Conservation (phyloP, 805 yeast genomes). For the Babjeviella inositovora region DNA sequence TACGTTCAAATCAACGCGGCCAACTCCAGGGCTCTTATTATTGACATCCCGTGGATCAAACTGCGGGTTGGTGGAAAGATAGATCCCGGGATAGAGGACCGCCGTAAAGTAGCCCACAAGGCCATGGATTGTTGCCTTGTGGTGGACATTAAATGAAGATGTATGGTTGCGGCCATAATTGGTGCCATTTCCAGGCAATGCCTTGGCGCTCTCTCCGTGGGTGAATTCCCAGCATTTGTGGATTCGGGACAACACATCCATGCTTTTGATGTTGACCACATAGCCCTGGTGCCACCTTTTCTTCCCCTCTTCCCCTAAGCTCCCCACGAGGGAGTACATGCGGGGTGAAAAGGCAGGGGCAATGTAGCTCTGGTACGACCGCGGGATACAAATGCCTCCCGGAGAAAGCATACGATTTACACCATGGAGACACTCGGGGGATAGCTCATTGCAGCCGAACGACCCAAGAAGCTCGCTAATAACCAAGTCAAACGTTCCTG, state of each 20-base stretch:
- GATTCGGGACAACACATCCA: too few species aligned
- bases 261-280: too few species aligned
- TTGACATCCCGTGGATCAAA: too few species aligned
- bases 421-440: slow-evolving; percentile 62
- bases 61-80: slow-evolving; percentile 35
- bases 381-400: slow-evolving; percentile 46
- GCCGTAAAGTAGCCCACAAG: slow-evolving; percentile 66
- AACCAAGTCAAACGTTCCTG: slow-evolving; percentile 40
- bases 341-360: slow-evolving; percentile 56
- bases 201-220: too few species aligned
- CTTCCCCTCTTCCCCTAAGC: too few species aligned
- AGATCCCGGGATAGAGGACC: slow-evolving; percentile 40
- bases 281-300: too few species aligned
- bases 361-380: slow-evolving; percentile 36
- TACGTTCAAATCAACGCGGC: too few species aligned
- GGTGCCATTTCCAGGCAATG: too few species aligned
- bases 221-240: too few species aligned
- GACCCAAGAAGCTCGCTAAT: slow-evolving; percentile 80
- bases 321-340: too few species aligned
- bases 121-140: slow-evolving; percentile 51
- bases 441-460: slow-evolving; percentile 81
- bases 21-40: too few species aligned
- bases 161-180: too few species aligned
- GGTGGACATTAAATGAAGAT: slow-evolving; percentile 26
- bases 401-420: slow-evolving; percentile 20